Base-by-base conservation (phyloP, 441 rosid genomes). In the Populus hybrid region DNA sequence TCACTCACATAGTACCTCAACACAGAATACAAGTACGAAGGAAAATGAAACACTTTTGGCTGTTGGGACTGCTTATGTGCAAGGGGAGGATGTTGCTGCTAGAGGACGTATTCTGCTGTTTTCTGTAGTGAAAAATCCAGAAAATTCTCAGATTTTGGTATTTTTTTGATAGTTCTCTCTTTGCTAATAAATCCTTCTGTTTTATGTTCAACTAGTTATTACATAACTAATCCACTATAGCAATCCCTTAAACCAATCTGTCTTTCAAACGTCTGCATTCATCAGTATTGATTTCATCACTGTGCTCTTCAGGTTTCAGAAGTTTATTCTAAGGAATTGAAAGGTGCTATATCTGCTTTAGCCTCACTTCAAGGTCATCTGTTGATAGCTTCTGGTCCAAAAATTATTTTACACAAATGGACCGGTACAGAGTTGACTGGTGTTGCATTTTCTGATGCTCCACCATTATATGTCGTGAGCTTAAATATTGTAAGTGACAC, bases 51-150 rank as follows among this genome's bases (percentile, higher is more conserved):
- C 92, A 36, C 90, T 94, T 80, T 85, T 96, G 83, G 98, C 98
- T 66, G 80, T 93, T 84, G 99, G 98, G 76, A 96, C 99, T 83
- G 98, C 98, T 45, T 96, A 94, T 78, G 95, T 91, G 80, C 99
- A 96, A 89, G 98, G 99, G 81, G 99, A 96, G 92, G 99, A 94
- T 89, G 99, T 96, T 81, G 99, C 98, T 66, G 98, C 93, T 68
- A 92, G 98, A 83, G 98, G 99, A 45, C 98, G 98, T 59, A 90
- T 96, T 67, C 90, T 96, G 81, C 87, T 96, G 82, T 96, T 84
- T 87, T 92, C 99, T 59, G 68, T 93, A 72, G 93, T 83, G 76
- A 91, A 88, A 86, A 87, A 80, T 80, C 76, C 87, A 18, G 97
- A 93, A 71, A 87, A 86, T 87, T 82, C 94, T 81, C 97, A 90